phyloP scores from a whole-genome alignment of 495 filamentous ascomycete genomes.

The Tuber umbilicatum region DNA sequence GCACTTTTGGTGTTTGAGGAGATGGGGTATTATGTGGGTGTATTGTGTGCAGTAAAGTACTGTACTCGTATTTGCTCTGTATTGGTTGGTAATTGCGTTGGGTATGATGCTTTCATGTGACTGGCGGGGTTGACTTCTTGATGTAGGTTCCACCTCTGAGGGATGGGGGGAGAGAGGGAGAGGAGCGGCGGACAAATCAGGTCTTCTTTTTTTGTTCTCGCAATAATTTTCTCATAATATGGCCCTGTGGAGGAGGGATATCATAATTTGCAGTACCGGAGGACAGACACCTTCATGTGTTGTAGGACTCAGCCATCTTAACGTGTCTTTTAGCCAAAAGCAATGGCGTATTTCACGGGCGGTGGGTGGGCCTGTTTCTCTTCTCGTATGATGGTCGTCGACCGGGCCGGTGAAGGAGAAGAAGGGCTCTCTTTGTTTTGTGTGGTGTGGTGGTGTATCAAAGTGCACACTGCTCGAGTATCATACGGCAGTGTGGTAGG shows the following conservation, averaged over 20 bases:
- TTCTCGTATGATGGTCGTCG: background rate
- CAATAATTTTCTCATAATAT: background rate
- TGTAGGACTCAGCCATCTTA: background rate
- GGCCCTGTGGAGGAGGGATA: background rate
- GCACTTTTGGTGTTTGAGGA: background rate
- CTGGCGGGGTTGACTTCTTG: background rate
- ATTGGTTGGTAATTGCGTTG: background rate
- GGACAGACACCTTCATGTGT: background rate
- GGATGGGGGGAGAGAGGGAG: background rate
- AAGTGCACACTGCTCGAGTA: background rate
- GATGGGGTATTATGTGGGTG: background rate
- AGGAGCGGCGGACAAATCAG: background rate
- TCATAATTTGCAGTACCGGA: background rate
- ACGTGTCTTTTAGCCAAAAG: constrained; percentile 2
- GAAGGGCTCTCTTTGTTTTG: background rate
- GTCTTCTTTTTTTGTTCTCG: background rate
- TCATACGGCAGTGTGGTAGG: background rate
- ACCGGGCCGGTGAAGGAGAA: too few relatives aligned
- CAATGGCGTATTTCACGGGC: background rate
- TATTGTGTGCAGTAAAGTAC: background rate
- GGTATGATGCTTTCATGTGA: background rate
- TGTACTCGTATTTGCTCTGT: background rate
- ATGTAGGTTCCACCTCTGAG: background rate
- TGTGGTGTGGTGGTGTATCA: background rate
- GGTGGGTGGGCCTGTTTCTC: background rate